A percentile compares a stretch with the other conserved stretches of the same genome.
Conservation (phyloP, 169 alveolate genomes). For the Eimeria zaria region DNA sequence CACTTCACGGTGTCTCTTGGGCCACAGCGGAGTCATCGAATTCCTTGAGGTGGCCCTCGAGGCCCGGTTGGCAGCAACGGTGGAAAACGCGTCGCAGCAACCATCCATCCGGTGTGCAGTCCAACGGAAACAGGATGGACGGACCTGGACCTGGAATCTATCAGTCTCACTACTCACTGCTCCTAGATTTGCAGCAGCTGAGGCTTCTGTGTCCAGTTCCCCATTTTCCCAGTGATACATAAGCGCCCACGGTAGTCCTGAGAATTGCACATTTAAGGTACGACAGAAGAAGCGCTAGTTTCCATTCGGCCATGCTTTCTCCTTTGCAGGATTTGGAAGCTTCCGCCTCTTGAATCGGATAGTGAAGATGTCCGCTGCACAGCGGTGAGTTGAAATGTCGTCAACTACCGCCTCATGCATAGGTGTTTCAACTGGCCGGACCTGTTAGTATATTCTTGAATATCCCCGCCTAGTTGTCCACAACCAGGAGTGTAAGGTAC, state of each 20-base stretch:
- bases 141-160: not conserved
- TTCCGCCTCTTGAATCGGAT: slow-evolving; percentile 26
- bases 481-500: not conserved
- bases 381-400: slow-evolving; percentile 3
- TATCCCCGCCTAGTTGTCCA: not conserved
- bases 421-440: not conserved
- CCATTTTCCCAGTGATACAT: not conserved
- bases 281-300: not conserved
- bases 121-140: not conserved
- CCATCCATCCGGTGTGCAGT: slow-evolving; percentile 44
- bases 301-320: not conserved
- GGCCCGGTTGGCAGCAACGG: slow-evolving; percentile 82
- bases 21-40: slow-evolving; percentile 75
- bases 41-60: slow-evolving; percentile 69
- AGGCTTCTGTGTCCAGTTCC: not conserved
- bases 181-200: not conserved
- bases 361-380: slow-evolving; percentile 64
- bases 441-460: not conserved
- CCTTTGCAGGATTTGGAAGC: slow-evolving; percentile 63
- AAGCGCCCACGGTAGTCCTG: not conserved
- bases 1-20: slow-evolving; percentile 75
- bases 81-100: slow-evolving; percentile 72
- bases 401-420: not conserved
- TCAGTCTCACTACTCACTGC: not conserved
- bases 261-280: not conserved